phyloP scores from a whole-genome alignment of 768 basidiomycete genomes.

The Calocybe gangraenosa region DNA sequence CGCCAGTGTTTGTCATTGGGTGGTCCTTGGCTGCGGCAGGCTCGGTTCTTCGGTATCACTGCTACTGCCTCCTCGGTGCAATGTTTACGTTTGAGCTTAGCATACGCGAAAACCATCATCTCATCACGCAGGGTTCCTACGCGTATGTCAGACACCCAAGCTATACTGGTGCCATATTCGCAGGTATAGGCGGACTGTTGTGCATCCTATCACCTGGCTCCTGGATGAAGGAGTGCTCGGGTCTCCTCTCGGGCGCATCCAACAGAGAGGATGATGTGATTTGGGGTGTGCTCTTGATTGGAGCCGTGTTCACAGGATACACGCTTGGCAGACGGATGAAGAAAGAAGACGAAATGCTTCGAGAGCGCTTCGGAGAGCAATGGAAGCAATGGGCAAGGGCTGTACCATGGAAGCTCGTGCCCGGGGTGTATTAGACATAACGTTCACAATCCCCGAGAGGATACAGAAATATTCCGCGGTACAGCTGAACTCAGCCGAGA shows the following conservation, averaged over 20 bases:
- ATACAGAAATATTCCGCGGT: too few species aligned
- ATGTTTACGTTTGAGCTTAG: slow-evolving; percentile 38
- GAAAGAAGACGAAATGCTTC: slow-evolving; percentile 26
- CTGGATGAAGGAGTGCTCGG: slow-evolving; percentile 24
- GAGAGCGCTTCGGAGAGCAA: slow-evolving; percentile 24
- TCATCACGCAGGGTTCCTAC: slow-evolving; percentile 29
- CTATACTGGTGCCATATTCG: slow-evolving; percentile 21
- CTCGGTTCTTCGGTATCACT: slow-evolving; percentile 22
- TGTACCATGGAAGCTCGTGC: slow-evolving; percentile 25
- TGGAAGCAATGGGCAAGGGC: slow-evolving; percentile 24
- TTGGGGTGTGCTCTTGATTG: slow-evolving; percentile 5
- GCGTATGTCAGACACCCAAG: slow-evolving; percentile 28
- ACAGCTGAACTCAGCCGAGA: too few species aligned
- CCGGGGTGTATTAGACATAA: slow-evolving; percentile 18
- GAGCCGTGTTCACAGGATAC: slow-evolving; percentile 2
- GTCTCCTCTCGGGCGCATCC: slow-evolving; percentile 22
- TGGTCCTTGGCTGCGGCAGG: slow-evolving; percentile 9
- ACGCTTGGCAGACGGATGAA: slow-evolving; percentile 18
- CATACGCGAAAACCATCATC: slow-evolving; percentile 18
- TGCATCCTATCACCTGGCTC: slow-evolving; percentile 28
- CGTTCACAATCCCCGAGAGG: too few species aligned
- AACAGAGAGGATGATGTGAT: too few species aligned
- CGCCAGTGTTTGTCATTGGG: slow-evolving; percentile 6
- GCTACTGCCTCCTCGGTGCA: slow-evolving; percentile 30
- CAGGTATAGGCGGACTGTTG: slow-evolving; percentile 26